A percentile compares a stretch with the other conserved stretches of the same genome.
Conservation (phyloP, 1,284 basidiomycete genomes). For the Pascua guehoae region DNA sequence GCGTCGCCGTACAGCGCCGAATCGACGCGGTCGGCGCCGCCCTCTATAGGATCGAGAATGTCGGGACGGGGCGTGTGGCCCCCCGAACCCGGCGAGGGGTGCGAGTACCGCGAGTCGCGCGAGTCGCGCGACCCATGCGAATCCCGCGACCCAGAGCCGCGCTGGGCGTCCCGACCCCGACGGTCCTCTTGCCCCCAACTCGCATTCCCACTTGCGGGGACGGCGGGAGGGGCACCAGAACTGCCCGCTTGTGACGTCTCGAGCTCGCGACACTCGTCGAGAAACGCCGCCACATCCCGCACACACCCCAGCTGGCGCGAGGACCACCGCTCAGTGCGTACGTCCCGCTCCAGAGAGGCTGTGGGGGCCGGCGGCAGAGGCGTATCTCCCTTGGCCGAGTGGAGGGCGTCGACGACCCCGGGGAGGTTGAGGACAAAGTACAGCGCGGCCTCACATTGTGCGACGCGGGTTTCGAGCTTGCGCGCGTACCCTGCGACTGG, state of each 20-base stretch:
- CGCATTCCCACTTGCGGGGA: no score
- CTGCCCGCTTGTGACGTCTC: background rate
- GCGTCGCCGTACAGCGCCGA: no score
- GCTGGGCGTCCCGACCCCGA: no score
- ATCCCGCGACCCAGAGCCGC: no score
- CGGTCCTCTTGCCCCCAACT: no score
- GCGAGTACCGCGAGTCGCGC: no score
- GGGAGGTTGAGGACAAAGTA: conserved; percentile 18
- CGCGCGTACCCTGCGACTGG: conserved; percentile 19
- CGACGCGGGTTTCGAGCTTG: conserved; percentile 18
- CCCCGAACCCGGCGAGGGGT: no score
- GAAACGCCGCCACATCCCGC: conserved; percentile 9
- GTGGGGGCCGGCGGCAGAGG: conserved; percentile 12
- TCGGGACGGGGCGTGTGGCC: no score
- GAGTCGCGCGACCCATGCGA: no score
- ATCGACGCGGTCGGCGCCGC: no score
- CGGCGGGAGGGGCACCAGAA: no score
- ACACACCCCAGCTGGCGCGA: conserved; percentile 6
- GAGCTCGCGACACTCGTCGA: background rate
- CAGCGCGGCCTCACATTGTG: conserved; percentile 21
- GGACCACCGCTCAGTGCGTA: conserved; percentile 17
- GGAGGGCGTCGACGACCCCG: conserved; percentile 11
- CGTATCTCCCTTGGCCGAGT: background rate
- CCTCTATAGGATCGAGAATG: no score
- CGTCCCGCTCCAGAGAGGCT: conserved; percentile 9